Evolutionary conservation across 2,329 filamentous ascomycete species (phyloP).

Genomic region (Coniochaeta ligniaria): DNA sequence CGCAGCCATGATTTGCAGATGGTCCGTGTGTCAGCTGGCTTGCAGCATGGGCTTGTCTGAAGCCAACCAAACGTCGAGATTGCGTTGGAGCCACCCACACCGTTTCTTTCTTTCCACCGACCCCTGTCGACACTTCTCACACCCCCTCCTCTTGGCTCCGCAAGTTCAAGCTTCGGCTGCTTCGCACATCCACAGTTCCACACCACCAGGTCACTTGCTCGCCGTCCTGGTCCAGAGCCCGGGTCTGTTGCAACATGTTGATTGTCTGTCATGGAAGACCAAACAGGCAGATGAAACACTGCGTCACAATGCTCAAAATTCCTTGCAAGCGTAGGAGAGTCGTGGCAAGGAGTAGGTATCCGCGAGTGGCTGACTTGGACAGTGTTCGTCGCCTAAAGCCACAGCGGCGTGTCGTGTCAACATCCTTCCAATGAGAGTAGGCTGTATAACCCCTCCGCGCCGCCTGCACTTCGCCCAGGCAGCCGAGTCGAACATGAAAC

Average conservation of each 20-base stretch:
- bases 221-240: background rate
- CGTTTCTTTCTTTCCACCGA: constrained; percentile 3
- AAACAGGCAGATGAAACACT: background rate
- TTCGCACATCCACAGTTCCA: background rate
- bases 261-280: background rate
- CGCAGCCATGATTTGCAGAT: constrained; percentile 27
- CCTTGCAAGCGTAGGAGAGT: background rate
- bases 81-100: constrained; percentile 4
- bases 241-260: background rate
- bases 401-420: background rate
- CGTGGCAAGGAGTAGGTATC: background rate
- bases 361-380: background rate
- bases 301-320: background rate
- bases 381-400: background rate
- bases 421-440: background rate
- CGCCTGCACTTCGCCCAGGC: background rate
- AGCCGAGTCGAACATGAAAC: background rate
- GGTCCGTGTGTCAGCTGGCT: constrained; percentile 30
- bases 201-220: background rate
- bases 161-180: constrained; percentile 2
- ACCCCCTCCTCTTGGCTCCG: constrained; percentile 1
- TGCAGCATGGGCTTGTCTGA: constrained; percentile 4
- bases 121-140: background rate
- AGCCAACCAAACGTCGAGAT: background rate
- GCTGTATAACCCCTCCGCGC: background rate